Conservation (phyloP, 345 rosid species). For the Pistacia vera region DNA sequence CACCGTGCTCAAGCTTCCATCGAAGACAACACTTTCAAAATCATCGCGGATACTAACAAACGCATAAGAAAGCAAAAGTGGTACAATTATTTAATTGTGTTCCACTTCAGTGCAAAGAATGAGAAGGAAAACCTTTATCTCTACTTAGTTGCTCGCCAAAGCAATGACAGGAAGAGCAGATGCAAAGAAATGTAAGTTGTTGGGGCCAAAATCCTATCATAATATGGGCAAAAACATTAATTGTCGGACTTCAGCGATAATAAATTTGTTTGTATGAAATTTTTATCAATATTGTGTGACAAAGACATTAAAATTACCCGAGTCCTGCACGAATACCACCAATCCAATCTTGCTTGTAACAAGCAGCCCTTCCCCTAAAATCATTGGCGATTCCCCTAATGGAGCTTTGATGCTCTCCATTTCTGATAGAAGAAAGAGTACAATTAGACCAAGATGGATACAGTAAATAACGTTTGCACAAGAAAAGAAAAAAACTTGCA, state of each 20-base stretch:
- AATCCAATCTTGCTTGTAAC: slow-evolving; percentile 75
- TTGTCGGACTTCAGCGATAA: not conserved
- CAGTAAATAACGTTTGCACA: not conserved
- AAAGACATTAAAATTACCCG: slow-evolving; percentile 30
- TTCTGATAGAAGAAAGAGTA: slow-evolving; percentile 18
- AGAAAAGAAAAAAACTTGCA: not conserved
- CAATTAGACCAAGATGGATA: not conserved
- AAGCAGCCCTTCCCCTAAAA: slow-evolving; percentile 55
- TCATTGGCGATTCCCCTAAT: slow-evolving; percentile 56
- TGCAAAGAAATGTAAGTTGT: slow-evolving; percentile 83
- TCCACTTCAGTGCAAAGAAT: not conserved
- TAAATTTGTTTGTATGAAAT: not conserved
- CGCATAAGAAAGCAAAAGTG: not conserved
- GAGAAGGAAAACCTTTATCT: slow-evolving; percentile 56
- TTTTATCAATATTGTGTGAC: not conserved
- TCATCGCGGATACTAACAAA: not conserved
- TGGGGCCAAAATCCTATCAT: slow-evolving; percentile 70
- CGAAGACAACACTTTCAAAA: slow-evolving; percentile 20
- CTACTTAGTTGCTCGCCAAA: slow-evolving; percentile 85
- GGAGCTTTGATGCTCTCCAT: slow-evolving; percentile 48
- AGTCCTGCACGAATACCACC: slow-evolving; percentile 56
- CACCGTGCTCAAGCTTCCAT: slow-evolving; percentile 75
- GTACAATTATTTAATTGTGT: not conserved
- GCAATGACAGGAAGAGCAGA: slow-evolving; percentile 88
- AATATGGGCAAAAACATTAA: not conserved